A percentile compares a stretch with the other conserved stretches of the same genome.
phyloP scores from a whole-genome alignment of 495 filamentous ascomycete genomes.

The Hypomontagnella submonticulosa region DNA sequence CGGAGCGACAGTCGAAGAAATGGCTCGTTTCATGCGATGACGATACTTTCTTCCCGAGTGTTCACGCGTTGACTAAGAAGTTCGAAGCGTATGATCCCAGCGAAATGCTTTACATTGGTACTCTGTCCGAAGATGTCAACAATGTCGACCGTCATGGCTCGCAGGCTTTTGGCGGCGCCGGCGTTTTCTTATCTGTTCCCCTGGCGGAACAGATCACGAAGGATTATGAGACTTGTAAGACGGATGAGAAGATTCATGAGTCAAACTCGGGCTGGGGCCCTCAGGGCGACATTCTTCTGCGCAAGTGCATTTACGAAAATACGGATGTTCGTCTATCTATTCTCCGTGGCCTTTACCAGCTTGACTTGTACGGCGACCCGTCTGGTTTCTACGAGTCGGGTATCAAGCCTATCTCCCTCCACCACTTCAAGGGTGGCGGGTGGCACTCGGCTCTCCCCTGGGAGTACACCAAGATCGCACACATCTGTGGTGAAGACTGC shows the following conservation, averaged over 20 bases:
- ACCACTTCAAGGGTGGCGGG: conserved; percentile 71
- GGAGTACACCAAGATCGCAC: conserved; percentile 72
- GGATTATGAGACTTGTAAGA: conserved; percentile 66
- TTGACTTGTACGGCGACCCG: conserved; percentile 73
- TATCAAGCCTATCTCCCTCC: conserved; percentile 70
- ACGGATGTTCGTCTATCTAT: conserved; percentile 69
- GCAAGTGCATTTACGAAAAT: conserved; percentile 74
- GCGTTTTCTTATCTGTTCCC: conserved; percentile 74
- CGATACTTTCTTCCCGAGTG: conserved; percentile 78
- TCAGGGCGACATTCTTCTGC: conserved; percentile 73
- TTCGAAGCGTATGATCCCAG: conserved; percentile 63
- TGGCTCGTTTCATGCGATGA: conserved; percentile 79
- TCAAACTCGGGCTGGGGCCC: conserved; percentile 65
- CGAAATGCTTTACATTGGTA: conserved; percentile 72
- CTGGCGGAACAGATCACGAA: conserved; percentile 69
- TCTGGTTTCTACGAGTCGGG: conserved; percentile 77
- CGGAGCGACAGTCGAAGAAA: conserved; percentile 62
- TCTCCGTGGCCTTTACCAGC: conserved; percentile 72
- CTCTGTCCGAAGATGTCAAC: conserved; percentile 74
- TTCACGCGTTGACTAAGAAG: conserved; percentile 66
- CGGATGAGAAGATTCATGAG: conserved; percentile 60
- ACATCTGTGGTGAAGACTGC: conserved; percentile 71
- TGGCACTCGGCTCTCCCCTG: conserved; percentile 65
- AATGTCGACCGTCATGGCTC: conserved; percentile 75
- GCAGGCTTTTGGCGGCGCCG: conserved; percentile 77